A percentile compares a stretch with the other conserved stretches of the same genome.
phyloP scores from a whole-genome alignment of 164 flowering plant species.

The Buxus sempervirens region DNA sequence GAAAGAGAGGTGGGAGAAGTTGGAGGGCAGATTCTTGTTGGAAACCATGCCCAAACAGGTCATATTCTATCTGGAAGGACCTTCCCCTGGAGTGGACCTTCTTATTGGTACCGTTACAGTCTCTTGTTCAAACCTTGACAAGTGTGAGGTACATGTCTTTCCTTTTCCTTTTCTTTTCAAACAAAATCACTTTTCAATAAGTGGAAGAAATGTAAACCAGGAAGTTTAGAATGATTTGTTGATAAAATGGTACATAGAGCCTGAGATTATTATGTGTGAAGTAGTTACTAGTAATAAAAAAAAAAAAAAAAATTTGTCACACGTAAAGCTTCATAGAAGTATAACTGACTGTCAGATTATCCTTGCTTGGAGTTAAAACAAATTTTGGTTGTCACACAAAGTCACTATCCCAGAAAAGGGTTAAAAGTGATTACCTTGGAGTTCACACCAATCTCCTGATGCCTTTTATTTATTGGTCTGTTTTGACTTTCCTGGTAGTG shows the following conservation, averaged over 20 bases:
- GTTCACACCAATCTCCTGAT: background rate
- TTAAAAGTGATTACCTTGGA: background rate
- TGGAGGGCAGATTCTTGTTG: constrained; percentile 57
- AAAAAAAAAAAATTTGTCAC: too few species aligned
- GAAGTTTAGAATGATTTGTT: background rate
- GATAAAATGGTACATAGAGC: background rate
- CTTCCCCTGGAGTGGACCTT: constrained; percentile 54
- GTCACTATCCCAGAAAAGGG: background rate
- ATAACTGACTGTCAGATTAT: too few species aligned
- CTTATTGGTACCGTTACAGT: constrained; percentile 43
- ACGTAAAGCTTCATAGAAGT: too few species aligned
- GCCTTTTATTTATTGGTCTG: background rate
- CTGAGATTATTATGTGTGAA: background rate
- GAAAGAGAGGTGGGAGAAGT: constrained; percentile 43
- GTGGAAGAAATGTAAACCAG: background rate
- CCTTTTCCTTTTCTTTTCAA: background rate
- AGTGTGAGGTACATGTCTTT: constrained; percentile 19
- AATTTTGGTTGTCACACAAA: background rate
- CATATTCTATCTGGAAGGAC: constrained; percentile 64
- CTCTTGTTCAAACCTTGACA: constrained; percentile 19
- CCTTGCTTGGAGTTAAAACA: too few species aligned
- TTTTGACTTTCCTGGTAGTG: background rate
- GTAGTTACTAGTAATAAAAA: too few species aligned
- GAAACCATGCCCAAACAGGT: constrained; percentile 41
- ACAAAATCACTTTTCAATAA: too few species aligned